Evolutionary conservation across 129 eudicot genomes (phyloP).

Genomic region (Oenanthe sinensis): DNA sequence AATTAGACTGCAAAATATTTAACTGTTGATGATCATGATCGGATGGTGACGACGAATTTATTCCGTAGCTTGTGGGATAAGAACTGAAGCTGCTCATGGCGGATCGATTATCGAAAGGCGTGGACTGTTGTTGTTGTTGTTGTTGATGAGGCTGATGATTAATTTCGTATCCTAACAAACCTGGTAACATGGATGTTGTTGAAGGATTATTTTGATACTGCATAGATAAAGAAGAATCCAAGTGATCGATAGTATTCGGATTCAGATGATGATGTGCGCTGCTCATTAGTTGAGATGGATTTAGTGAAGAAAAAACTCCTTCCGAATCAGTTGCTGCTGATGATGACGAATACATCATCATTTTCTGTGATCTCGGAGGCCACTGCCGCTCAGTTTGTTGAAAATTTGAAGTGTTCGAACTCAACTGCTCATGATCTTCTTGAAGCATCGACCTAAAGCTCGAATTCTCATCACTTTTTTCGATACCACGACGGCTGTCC

Average conservation of each 20-base stretch:
- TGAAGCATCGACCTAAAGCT: constrained; percentile 56
- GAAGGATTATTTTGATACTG: constrained; percentile 2
- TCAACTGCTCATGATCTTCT: constrained; percentile 32
- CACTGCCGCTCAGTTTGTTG: constrained; percentile 28
- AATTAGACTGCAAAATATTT: not conserved
- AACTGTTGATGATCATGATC: not conserved
- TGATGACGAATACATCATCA: constrained; percentile 25
- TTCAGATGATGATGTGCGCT: constrained; percentile 17
- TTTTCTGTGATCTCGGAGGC: constrained; percentile 1
- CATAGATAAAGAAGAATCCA: constrained; percentile 23
- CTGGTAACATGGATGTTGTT: constrained; percentile 11
- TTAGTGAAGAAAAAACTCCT: constrained; percentile 30
- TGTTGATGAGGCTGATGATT: constrained; percentile 24
- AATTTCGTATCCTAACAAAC: constrained; percentile 40
- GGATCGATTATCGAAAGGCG: constrained; percentile 19
- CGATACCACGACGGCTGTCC: constrained; percentile 32
- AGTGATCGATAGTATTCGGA: constrained; percentile 36
- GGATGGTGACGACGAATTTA: not conserved
- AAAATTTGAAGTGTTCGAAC: constrained; percentile 35
- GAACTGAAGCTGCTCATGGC: constrained; percentile 20
- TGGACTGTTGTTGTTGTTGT: constrained; percentile 22
- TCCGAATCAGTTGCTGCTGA: not conserved
- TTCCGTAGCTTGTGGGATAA: constrained; percentile 25
- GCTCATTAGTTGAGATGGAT: constrained; percentile 11
- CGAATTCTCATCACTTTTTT: constrained; percentile 37